Evolutionary conservation across 345 rosid species (phyloP).

Genomic region (Litchi chinensis): DNA sequence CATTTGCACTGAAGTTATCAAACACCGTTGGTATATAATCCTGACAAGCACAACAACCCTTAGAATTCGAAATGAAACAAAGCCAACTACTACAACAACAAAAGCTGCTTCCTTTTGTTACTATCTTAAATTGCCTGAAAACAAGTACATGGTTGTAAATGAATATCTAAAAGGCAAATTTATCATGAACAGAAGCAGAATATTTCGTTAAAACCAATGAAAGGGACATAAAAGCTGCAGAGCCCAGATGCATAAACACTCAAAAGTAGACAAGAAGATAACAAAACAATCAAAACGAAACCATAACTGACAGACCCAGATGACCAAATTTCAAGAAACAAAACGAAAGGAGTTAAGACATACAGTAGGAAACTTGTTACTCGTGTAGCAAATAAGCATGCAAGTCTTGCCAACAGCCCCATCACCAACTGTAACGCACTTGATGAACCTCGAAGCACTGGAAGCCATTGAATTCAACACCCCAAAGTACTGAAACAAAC

Average conservation of each 20-base stretch:
- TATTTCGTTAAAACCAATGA: constrained; percentile 6
- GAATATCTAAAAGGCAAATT: constrained; percentile 18
- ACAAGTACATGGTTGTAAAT: background rate
- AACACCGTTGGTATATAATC: constrained; percentile 97
- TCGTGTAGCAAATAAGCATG: constrained; percentile 86
- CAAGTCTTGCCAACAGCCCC: constrained; percentile 91
- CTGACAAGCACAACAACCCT: constrained; percentile 49
- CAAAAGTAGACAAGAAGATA: constrained; percentile 15
- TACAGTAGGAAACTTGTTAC: constrained; percentile 87
- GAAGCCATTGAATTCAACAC: constrained; percentile 54
- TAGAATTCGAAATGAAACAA: constrained; percentile 15
- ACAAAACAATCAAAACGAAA: constrained; percentile 4
- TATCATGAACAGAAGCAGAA: constrained; percentile 12
- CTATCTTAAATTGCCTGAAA: background rate
- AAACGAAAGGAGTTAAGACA: constrained; percentile 18
- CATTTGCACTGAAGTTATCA: constrained; percentile 98
- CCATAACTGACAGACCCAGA: constrained; percentile 19
- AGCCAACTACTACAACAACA: background rate
- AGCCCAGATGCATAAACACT: constrained; percentile 43
- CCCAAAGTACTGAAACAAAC: constrained; percentile 8
- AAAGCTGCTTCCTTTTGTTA: constrained; percentile 1
- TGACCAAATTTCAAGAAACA: constrained; percentile 12
- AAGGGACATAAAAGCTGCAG: constrained; percentile 41
- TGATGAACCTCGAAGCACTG: constrained; percentile 72
- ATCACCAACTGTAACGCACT: constrained; percentile 87